Percentiles rank a stretch among this genome's conserved stretches.
phyloP scores from a whole-genome alignment of 495 filamentous ascomycete species.

The Penicillium taxi region DNA sequence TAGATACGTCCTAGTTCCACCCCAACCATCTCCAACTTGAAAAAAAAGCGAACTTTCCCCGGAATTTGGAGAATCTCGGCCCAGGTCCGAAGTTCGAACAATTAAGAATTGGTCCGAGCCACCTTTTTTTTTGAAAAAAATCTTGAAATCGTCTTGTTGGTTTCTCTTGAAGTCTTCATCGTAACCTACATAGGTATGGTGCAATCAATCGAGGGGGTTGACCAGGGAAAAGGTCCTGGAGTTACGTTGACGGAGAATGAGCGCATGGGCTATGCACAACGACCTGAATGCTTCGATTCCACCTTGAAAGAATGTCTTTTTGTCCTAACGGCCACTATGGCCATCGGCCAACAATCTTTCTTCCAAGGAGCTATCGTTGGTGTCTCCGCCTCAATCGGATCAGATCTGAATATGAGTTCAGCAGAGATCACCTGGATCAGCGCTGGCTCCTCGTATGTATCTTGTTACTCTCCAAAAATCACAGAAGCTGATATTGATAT shows the following conservation, averaged over 20 bases:
- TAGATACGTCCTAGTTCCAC: no score
- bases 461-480: not conserved
- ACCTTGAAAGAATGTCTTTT: conserved; percentile 60
- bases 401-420: conserved; percentile 56
- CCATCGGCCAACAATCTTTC: conserved; percentile 57
- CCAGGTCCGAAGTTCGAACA: no score
- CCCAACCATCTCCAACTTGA: no score
- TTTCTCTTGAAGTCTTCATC: no score
- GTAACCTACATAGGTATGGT: no score
- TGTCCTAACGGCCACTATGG: conserved; percentile 59
- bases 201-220: no score
- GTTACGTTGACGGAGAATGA: conserved; percentile 6
- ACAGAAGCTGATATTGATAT: not conserved
- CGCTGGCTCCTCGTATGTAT: conserved; percentile 49
- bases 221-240: conserved; percentile 12
- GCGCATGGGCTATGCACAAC: conserved; percentile 8
- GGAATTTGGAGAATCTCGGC: no score
- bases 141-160: no score
- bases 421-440: conserved; percentile 68
- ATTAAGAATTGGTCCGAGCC: no score
- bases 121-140: no score
- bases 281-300: conserved; percentile 53
- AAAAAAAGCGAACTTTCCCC: no score
- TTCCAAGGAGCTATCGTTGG: conserved; percentile 51
- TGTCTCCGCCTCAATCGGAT: conserved; percentile 55